Evolutionary conservation across 768 basidiomycete genomes (phyloP), one percentile per base, ranked within the genome.

Genomic region (Rhizopogon vinicolor): DNA sequence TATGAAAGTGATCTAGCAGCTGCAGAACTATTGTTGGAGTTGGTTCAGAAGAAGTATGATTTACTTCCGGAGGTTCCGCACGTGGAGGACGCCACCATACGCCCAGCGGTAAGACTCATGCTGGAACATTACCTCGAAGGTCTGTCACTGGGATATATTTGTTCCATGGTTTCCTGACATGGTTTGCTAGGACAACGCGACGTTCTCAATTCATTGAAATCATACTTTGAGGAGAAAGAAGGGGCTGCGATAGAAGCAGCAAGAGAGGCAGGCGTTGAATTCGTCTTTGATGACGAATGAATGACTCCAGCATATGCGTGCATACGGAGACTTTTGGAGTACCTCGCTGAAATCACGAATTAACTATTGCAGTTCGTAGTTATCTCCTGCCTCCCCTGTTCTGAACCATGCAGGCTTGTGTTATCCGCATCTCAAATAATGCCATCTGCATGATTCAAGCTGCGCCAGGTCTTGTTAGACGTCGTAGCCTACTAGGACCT

Each of bases 1-100:
- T 81, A 78, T 65, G 82, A 89, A 61, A 76, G 84, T 56, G 74
- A 86, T 57, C 64, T 92, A 41, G 85, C 88, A 44, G 84, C 85
- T 42, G 59, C 54, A 61, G 81, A 78, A 6, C 71, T 78, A 60
- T 65, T 97, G 56, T 75, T 74, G 22, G 83, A 85, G 18, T 93
- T 95, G 90, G 71, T 85, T 3, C 68, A 78, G 53, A 62, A 67
- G 18, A 66, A 85, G 49, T 60, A 83, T 22, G 73, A 76, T 14
- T 76, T 75, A 2, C 73, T 90, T 14, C 85, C 86, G 14, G 62
- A 61, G 28, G 54, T 69, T 46, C 46, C 46, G 37, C 54, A 63
- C 16, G 59, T 68, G 10, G 52, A 59, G 5, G 55, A 46, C 3
- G 54, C 54, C n/a, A 54, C 52, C 2, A 63, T 83, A 42, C 75